Conservation (phyloP, 441 rosid genomes). For the Adansonia grandidieri region DNA sequence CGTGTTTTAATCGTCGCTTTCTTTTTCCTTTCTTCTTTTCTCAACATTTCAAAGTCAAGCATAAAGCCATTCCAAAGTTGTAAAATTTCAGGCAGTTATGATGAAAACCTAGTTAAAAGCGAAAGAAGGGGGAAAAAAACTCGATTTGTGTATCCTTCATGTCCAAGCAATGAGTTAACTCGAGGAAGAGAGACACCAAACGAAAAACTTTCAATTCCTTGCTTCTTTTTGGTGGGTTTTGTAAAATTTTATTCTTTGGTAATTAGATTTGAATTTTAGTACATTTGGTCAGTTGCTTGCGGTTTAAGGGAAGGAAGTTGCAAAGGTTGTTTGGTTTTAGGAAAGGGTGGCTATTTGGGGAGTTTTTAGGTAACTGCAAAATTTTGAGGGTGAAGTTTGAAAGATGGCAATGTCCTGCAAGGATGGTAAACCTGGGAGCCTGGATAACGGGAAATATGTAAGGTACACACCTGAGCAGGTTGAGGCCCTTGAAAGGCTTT, state of each 20-base stretch:
- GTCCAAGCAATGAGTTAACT: neutral
- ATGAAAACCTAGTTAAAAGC: neutral
- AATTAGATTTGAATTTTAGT: neutral
- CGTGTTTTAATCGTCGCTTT: constrained; percentile 31
- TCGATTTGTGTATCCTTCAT: constrained; percentile 18
- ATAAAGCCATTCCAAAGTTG: constrained; percentile 24
- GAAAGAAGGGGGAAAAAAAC: neutral
- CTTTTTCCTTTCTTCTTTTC: neutral
- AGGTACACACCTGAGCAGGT: constrained; percentile 99
- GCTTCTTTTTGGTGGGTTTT: neutral
- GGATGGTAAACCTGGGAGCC: constrained; percentile 69
- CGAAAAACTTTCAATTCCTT: neutral
- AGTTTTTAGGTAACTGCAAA: constrained; percentile 26
- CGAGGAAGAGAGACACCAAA: neutral
- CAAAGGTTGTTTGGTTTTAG: neutral
- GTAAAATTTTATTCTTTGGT: neutral
- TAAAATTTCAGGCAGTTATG: constrained; percentile 22
- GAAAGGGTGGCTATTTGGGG: constrained; percentile 29
- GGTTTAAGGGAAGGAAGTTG: neutral
- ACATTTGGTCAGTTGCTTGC: constrained; percentile 1
- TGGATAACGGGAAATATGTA: constrained; percentile 96
- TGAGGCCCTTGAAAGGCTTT: constrained; percentile 98
- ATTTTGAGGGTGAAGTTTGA: constrained; percentile 19
- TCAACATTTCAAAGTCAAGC: constrained; percentile 35
- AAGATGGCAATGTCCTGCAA: constrained; percentile 88